Conservation (phyloP, 139 green algal species). For the Chlorella sp. region DNA sequence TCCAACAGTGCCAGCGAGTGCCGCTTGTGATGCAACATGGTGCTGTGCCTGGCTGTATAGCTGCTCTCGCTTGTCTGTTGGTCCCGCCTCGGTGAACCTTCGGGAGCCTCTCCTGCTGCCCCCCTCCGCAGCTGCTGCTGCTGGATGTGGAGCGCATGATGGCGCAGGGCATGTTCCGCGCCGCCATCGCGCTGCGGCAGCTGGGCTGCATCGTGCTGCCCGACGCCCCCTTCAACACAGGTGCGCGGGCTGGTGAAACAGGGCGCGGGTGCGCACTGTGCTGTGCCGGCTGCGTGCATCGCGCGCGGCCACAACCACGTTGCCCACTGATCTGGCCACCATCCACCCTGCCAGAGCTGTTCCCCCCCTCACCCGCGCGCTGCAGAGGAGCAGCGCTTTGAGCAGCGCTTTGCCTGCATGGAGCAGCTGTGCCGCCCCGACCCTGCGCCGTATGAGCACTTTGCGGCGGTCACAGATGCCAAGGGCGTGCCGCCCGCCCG, state of each 20-base stretch:
- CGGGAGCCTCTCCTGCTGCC: neutral
- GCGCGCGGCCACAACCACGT: no score
- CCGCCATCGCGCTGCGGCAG: slow-evolving; percentile 45
- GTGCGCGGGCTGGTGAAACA: slow-evolving; percentile 9
- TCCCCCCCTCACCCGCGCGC: neutral
- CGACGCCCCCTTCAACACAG: slow-evolving; percentile 8
- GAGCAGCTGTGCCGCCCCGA: slow-evolving; percentile 48
- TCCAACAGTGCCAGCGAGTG: no score
- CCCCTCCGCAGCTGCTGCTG: slow-evolving; percentile 14
- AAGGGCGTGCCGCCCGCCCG: neutral
- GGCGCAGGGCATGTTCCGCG: slow-evolving; percentile 56
- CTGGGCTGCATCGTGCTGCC: slow-evolving; percentile 15
- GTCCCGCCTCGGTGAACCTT: neutral
- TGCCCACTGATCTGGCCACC: neutral
- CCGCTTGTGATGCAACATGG: no score
- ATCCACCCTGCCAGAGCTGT: neutral
- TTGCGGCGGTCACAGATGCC: neutral
- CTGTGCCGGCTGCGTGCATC: no score
- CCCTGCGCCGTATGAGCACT: slow-evolving; percentile 56
- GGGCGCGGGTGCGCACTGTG: no score
- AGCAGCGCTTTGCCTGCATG: slow-evolving; percentile 75
- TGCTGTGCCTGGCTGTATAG: no score
- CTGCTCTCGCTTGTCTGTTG: no score
- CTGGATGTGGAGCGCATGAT: slow-evolving; percentile 37
- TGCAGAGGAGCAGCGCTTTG: slow-evolving; percentile 59